Conservation (phyloP, 2,329 filamentous ascomycete species). For the Curvularia eragrostidis region DNA sequence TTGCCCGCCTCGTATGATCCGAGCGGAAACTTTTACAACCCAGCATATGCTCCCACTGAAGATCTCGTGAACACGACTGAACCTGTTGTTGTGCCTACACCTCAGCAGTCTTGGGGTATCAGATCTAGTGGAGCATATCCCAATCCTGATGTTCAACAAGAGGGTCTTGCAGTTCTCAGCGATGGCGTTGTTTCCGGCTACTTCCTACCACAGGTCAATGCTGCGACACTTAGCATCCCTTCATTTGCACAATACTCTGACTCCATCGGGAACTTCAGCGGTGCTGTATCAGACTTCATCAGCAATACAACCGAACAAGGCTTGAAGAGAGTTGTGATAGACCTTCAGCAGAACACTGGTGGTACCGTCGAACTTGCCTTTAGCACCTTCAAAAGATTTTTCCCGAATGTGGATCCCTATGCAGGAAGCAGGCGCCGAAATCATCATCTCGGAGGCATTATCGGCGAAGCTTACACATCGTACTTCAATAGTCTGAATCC, state of each 20-base stretch:
- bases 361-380: conserved; percentile 50
- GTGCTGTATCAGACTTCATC: conserved; percentile 51
- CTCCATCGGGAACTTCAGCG: conserved; percentile 25
- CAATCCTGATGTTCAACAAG: conserved; percentile 30
- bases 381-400: conserved; percentile 57
- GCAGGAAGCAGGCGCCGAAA: conserved; percentile 54
- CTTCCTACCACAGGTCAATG: conserved; percentile 47
- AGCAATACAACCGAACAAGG: conserved; percentile 51
- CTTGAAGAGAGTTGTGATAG: conserved; percentile 65
- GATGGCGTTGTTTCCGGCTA: conserved; percentile 51
- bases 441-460: conserved; percentile 36
- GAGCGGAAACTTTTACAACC: conserved; percentile 6
- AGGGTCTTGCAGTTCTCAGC: conserved; percentile 22
- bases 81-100: background rate
- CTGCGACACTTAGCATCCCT: conserved; percentile 54
- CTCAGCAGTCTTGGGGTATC: conserved; percentile 21
- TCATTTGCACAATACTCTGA: conserved; percentile 42
- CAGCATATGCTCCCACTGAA: conserved; percentile 8
- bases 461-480: conserved; percentile 24
- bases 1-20: conserved; percentile 21
- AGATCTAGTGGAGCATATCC: conserved; percentile 33
- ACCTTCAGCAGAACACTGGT: conserved; percentile 65
- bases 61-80: background rate
- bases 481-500: conserved; percentile 9
- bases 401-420: conserved; percentile 52